A percentile compares a stretch with the other conserved stretches of the same genome.
Evolutionary conservation across 495 filamentous ascomycete species (phyloP).

Genomic region (Ramalina peruviana): DNA sequence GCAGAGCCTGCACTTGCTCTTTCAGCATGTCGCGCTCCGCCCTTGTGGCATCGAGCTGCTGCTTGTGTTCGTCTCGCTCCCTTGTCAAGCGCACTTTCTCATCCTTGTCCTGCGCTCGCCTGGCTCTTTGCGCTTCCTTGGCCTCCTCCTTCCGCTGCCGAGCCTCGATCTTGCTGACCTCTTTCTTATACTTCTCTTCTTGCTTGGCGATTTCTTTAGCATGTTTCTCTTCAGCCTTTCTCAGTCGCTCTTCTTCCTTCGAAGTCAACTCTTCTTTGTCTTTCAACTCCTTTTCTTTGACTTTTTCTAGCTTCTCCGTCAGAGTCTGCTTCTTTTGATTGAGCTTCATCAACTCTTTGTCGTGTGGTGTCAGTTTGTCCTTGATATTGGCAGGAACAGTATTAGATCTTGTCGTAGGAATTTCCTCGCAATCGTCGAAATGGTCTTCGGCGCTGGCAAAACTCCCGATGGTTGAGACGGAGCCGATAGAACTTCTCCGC

Average conservation of each 20-base stretch:
- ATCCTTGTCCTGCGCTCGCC: conserved; percentile 43
- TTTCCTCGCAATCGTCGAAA: conserved; percentile 12
- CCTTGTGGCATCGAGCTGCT: conserved; percentile 40
- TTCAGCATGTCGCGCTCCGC: conserved; percentile 48
- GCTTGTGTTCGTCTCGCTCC: conserved; percentile 40
- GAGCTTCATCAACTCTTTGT: conserved; percentile 65
- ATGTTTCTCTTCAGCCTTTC: conserved; percentile 45
- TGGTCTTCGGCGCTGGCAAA: conserved; percentile 26
- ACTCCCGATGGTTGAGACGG: conserved; percentile 9
- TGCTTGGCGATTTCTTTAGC: conserved; percentile 43
- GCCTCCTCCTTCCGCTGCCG: conserved; percentile 33
- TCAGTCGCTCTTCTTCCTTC: conserved; percentile 33
- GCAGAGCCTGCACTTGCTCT: conserved; percentile 47
- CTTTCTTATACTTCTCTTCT: conserved; percentile 48
- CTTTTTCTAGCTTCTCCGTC: conserved; percentile 49
- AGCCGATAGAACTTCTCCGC: conserved; percentile 19
- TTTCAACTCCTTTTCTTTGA: conserved; percentile 31
- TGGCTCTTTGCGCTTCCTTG: conserved; percentile 33
- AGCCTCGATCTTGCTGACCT: conserved; percentile 47
- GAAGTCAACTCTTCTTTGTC: conserved; percentile 28
- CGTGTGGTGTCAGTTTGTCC: conserved; percentile 32
- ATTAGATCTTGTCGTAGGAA: conserved; percentile 5
- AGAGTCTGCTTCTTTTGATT: conserved; percentile 54
- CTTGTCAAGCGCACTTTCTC: conserved; percentile 41
- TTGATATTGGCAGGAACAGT: conserved; percentile 3